These are phyloP conservation scores for Suhomyces pyralidae DNA, from an alignment of 805 yeast species.

Conservation along the genomic window DNA sequence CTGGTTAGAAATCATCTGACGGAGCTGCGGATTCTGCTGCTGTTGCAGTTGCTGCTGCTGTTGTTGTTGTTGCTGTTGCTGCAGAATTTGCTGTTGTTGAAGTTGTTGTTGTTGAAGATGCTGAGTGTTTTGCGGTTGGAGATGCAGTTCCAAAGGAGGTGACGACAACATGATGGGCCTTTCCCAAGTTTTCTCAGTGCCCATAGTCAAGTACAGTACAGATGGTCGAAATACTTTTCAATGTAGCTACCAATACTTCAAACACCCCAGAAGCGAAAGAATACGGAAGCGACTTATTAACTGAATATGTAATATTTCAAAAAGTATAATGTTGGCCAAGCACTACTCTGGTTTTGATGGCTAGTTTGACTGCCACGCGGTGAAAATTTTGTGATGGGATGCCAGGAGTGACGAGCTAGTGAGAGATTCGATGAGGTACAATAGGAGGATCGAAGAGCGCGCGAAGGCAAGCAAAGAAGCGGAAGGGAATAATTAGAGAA, in stretches of 20 bases:
- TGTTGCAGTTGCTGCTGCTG: not conserved
- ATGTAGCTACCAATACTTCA: not conserved
- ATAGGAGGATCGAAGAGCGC: not conserved
- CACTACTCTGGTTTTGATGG: not conserved
- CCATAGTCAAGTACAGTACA: conserved; percentile 2
- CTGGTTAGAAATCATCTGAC: not conserved
- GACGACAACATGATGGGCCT: conserved; percentile 43
- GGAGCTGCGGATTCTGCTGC: not conserved
- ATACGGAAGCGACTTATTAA: not conserved
- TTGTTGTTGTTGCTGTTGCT: conserved; percentile 1
- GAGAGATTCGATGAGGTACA: not conserved
- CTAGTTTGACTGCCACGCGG: conserved; percentile 3
- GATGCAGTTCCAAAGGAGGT: conserved; percentile 33
- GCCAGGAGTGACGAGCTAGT: conserved; percentile 1
- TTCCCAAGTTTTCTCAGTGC: conserved; percentile 11
- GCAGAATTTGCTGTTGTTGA: conserved; percentile 2
- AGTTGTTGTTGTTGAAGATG: not conserved
- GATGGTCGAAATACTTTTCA: not conserved
- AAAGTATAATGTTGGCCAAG: not conserved
- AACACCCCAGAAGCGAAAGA: not conserved
- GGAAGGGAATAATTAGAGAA: not conserved
- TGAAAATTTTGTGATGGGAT: conserved; percentile 6
- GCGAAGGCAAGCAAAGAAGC: not conserved
- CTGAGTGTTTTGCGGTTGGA: not conserved
- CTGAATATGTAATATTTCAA: not conserved